These are phyloP conservation scores for Incumbomyces lentus DNA, from an alignment of 2,329 filamentous ascomycete genomes.

Conservation along the genomic window DNA sequence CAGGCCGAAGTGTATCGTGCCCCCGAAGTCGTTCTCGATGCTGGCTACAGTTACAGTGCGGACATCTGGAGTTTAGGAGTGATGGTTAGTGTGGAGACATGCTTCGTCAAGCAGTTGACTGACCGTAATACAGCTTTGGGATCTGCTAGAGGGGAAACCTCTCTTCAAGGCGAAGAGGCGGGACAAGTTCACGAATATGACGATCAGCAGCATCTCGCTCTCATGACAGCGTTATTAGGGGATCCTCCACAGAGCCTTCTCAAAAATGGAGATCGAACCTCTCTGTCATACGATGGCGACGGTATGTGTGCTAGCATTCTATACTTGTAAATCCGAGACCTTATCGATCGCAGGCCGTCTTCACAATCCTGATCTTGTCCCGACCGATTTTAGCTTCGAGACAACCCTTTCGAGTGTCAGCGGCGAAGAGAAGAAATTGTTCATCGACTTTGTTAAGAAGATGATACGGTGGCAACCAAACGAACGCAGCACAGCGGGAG, in stretches of 20 bases:
- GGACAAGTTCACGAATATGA: too few relatives aligned
- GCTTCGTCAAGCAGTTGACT: too few relatives aligned
- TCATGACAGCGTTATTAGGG: slow-evolving; percentile 35
- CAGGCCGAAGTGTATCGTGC: slow-evolving; percentile 34
- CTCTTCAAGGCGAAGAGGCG: too few relatives aligned
- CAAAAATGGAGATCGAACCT: neutral
- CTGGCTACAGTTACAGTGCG: slow-evolving; percentile 28
- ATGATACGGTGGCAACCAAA: slow-evolving; percentile 29
- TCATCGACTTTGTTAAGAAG: slow-evolving; percentile 24
- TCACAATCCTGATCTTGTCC: too few relatives aligned
- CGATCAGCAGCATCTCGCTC: slow-evolving; percentile 21
- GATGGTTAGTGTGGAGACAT: slow-evolving; percentile 12
- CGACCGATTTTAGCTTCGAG: neutral
- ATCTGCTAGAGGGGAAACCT: too few relatives aligned
- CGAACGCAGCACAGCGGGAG: slow-evolving; percentile 26
- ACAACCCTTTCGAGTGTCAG: neutral
- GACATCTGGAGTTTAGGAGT: slow-evolving; percentile 35
- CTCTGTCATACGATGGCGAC: too few relatives aligned
- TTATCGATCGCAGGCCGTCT: too few relatives aligned
- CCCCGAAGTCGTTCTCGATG: slow-evolving; percentile 31
- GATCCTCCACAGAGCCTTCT: slow-evolving; percentile 29
- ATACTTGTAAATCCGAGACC: too few relatives aligned
- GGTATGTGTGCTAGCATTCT: too few relatives aligned
- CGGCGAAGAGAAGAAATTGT: slow-evolving; percentile 23
- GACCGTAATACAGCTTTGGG: too few relatives aligned